Evolutionary conservation across 768 basidiomycete species (phyloP), one percentile per base, ranked within the genome.

Genomic region (Obba rivulosa): DNA sequence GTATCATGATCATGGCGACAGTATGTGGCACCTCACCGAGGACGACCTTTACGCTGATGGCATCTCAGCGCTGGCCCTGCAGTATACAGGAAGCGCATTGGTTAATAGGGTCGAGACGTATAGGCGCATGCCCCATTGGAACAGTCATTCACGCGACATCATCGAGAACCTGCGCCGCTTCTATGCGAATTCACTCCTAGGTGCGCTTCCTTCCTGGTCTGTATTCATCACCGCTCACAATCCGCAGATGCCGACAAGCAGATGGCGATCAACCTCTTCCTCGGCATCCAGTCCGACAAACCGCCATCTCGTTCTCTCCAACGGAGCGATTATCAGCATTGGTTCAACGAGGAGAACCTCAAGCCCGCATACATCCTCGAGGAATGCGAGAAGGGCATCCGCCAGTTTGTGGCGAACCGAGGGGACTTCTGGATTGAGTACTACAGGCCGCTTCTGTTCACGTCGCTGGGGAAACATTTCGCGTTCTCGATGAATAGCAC

Each of bases 1-100:
- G 93, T 97, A 94, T 65, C 92, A 95, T 62, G 92, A 96, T 64
- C 93, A 96, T 56, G 92, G 92, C 1, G 92, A 96, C 61, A 94
- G 92, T 92, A 61, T 60, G 87, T 67, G 13, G 47, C 18, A 14
- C 24, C 40, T 10, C 34, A n/a, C 23, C 21, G 25, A 25, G 37
- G 23, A 2, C 14, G 3, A 24, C 21, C 2, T 24, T 23, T 49
- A 2, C n/a, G 9, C 48, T 57, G 49, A 51, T 37, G 39, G 42
- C 16, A 23, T 4, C 25, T 4, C 48, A 94, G 94, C 92, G 1
- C 81, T 98, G 49, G 94, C 95, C 0, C 71, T 96, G 53, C 95
- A 99, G 62, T 99, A 99, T 60, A 96, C 93, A 0, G 96, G 96
- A 1, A 93, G 91, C 60, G 92, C 92, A 0, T 80, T 98, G 8